Percentiles rank a stretch among this genome's conserved stretches.
phyloP scores from a whole-genome alignment of 257 asterid species.

The Fraxinus excelsior region DNA sequence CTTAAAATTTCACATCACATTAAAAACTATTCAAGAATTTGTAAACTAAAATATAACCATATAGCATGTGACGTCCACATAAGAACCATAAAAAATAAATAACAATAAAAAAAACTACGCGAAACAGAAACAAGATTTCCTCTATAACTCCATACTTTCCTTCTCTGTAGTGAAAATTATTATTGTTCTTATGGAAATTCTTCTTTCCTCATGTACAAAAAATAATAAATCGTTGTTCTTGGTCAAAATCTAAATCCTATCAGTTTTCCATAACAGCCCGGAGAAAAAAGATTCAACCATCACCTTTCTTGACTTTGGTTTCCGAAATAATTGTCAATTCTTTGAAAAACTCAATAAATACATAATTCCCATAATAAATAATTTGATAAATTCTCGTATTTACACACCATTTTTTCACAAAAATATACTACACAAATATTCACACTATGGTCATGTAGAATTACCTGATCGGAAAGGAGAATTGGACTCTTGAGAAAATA shows the following conservation, averaged over 20 bases:
- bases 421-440: no score
- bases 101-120: not conserved
- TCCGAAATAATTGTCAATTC: not conserved
- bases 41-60: no score
- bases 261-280: not conserved
- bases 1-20: no score
- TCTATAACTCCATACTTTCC: not conserved
- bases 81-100: no score
- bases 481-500: constrained; percentile 10
- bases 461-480: constrained; percentile 47
- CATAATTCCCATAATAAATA: not conserved
- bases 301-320: not conserved
- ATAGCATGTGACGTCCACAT: no score
- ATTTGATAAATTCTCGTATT: no score
- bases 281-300: not conserved
- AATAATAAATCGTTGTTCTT: not conserved
- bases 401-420: no score
- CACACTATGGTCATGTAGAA: not conserved
- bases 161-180: no score
- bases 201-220: not conserved
- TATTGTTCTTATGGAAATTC: not conserved
- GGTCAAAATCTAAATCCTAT: not conserved
- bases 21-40: no score
- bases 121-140: not conserved
- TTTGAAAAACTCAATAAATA: not conserved